Base-by-base conservation (phyloP, 345 rosid genomes). In the Ceriops zippeliana region DNA sequence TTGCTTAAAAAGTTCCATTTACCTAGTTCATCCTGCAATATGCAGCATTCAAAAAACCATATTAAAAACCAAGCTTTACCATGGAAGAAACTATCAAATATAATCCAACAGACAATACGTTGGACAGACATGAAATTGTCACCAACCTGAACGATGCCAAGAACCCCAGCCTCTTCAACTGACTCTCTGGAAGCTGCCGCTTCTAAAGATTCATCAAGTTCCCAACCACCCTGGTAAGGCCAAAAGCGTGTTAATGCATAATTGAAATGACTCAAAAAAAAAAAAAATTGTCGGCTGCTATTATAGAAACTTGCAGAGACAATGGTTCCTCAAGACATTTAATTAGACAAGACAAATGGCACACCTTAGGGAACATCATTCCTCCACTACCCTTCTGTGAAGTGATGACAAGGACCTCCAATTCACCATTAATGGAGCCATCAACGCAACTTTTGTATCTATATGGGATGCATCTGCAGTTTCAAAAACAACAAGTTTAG, bases 351-450 rank as follows among this genome's bases (percentile, higher is more conserved):
- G 16, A 11, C 16, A 24, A 21, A 11, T 11, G 20, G 22, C 13
- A n/a, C 75, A 88, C 98, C 96, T 92, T 92, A 1, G 98, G 98
- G 66, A 92, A 92, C 96, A 92, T 87, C 68, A 90, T 59, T 67
- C 88, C 92, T 35, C 82, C 86, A 66, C 88, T 38, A 38, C 74
- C 88, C 74, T 92, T 92, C 47, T 90, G 98, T 19, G 98, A 92
- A 67, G 91, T 82, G 66, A 90, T 88, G 21, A 87, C 75, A 52
- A 92, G 84, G 63, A 92, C 87, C 69, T 92, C 96, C 42, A 88
- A 35, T 71, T 86, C 87, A n/a, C 79, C 76, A 22, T 67, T 65
- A 49, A 63, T 51, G 3, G 54, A 72, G 4, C 82, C 88, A 70
- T 83, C 83, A 4, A 34, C 66, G 0, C 58, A 67, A 32, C 20